Evolutionary conservation across 2,329 filamentous ascomycete species (phyloP).

Genomic region (Fusarium sp.): DNA sequence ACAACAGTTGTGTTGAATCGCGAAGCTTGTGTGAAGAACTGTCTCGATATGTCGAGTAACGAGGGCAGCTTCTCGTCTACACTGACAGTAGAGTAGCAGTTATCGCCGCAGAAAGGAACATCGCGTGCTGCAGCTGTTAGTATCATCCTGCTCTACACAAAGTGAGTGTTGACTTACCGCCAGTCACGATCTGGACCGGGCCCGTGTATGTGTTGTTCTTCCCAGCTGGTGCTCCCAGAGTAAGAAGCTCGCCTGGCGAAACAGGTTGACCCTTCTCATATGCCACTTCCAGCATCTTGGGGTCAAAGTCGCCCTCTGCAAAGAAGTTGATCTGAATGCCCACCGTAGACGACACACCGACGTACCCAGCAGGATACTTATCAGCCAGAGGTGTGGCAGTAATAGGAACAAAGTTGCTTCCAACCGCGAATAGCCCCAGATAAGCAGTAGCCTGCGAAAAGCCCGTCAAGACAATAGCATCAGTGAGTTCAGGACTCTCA

Average conservation of each 20-base stretch:
- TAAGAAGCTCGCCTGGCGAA: conserved; percentile 67
- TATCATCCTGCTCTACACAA: background rate
- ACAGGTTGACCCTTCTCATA: conserved; percentile 63
- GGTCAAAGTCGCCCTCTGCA: conserved; percentile 63
- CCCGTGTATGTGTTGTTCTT: conserved; percentile 56
- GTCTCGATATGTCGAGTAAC: conserved; percentile 53
- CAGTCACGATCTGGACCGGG: conserved; percentile 68
- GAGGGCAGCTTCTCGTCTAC: conserved; percentile 49
- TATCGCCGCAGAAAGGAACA: conserved; percentile 68
- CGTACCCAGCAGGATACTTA: conserved; percentile 60
- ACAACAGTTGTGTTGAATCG: conserved; percentile 65
- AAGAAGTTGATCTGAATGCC: conserved; percentile 64
- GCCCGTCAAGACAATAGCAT: conserved; percentile 69
- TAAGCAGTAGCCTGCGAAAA: conserved; percentile 62
- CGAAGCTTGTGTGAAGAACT: conserved; percentile 55
- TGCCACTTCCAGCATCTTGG: conserved; percentile 57
- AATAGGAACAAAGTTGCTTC: conserved; percentile 58
- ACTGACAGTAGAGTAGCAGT: conserved; percentile 59
- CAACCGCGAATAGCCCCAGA: conserved; percentile 53
- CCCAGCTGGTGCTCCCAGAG: conserved; percentile 54
- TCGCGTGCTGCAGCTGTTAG: conserved; percentile 52
- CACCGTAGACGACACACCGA: conserved; percentile 56
- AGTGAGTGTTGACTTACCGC: conserved; percentile 49
- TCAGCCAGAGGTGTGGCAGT: conserved; percentile 41
- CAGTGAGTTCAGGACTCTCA: conserved; percentile 60